A percentile compares a stretch with the other conserved stretches of the same genome.
Conservation (phyloP, 164 flowering plant genomes). For the Vitis vinifera region ASM3070453v1 NC_081822.1:11288501-11289000, state of each 20-base stretch:
- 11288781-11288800: background rate
- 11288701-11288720: background rate
- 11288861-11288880: background rate
- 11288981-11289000: no score
- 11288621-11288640: constrained; percentile 80
- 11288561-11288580: background rate
- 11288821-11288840: background rate
- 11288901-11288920: background rate
- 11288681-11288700: constrained; percentile 96
- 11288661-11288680: constrained; percentile 69
- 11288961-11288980: no score
- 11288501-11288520: background rate
- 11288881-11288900: background rate
- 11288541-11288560: background rate
- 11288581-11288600: constrained; percentile 2
- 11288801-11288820: background rate
- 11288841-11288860: background rate
- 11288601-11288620: constrained; percentile 67
- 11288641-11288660: constrained; percentile 58
- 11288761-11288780: background rate
- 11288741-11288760: background rate
- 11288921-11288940: background rate
- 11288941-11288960: background rate
- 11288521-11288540: background rate
- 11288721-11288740: background rate